Percentiles rank a stretch among this genome's conserved stretches.
phyloP scores from a whole-genome alignment of 305 asterid genomes.

The Solanum aculeatissimum region DNA sequence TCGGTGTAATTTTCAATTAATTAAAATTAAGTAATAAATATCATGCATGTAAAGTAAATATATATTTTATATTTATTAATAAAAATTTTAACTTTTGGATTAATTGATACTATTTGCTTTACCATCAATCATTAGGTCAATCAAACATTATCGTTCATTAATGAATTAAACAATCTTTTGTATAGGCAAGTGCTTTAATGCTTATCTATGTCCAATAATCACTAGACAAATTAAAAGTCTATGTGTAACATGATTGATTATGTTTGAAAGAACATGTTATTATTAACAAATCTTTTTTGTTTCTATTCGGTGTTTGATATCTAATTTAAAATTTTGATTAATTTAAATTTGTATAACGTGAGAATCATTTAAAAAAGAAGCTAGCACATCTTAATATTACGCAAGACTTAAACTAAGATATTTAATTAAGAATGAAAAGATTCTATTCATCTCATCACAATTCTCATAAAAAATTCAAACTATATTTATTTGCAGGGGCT shows the following conservation, averaged over 20 bases:
- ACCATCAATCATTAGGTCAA: background rate
- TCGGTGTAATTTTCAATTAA: too few species aligned
- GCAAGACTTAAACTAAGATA: background rate
- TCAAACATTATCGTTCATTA: background rate
- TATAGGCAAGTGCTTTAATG: background rate
- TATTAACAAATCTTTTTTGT: background rate
- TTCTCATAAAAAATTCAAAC: background rate
- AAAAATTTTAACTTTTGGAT: background rate
- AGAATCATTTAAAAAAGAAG: background rate
- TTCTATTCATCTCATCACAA: background rate
- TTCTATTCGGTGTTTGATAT: background rate
- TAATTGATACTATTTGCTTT: background rate
- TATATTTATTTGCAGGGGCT: background rate
- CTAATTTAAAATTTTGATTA: background rate
- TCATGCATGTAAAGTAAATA: background rate
- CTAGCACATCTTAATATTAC: background rate
- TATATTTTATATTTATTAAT: background rate
- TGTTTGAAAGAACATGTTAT: background rate
- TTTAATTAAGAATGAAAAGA: background rate
- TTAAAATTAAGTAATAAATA: background rate
- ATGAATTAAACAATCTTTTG: background rate
- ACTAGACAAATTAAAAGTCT: background rate
- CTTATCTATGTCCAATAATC: background rate
- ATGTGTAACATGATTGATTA: background rate
- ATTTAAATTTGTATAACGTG: background rate